phyloP scores from a whole-genome alignment of 2,329 filamentous ascomycete species.

The Claviceps sp. region DNA sequence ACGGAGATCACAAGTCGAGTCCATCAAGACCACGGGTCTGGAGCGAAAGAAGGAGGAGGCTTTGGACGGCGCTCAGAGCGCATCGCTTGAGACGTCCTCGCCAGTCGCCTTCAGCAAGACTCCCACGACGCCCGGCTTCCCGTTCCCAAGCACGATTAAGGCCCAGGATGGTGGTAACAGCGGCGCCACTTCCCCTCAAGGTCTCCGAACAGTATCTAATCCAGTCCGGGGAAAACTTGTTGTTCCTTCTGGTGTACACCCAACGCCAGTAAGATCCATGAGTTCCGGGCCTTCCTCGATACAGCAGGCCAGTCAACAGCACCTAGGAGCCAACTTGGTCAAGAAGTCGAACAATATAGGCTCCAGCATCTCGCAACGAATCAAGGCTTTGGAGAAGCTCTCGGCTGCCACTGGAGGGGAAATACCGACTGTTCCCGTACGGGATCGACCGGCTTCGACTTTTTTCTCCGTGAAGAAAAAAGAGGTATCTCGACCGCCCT shows the following conservation, averaged over 20 bases:
- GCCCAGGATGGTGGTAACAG: constrained; percentile 1
- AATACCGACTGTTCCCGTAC: constrained; percentile 8
- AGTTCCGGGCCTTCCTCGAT: constrained; percentile 44
- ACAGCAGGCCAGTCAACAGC: constrained; percentile 39
- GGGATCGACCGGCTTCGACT: constrained; percentile 35
- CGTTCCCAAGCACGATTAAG: constrained; percentile 13
- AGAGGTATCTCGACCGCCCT: constrained; percentile 31
- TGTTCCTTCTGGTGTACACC: constrained; percentile 31
- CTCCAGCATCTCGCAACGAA: constrained; percentile 83
- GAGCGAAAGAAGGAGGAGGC: constrained; percentile 49
- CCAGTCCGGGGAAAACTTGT: constrained; percentile 30
- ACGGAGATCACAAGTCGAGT: constrained; percentile 31
- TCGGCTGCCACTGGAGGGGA: constrained; percentile 26
- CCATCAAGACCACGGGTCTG: constrained; percentile 36
- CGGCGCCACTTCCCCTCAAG: constrained; percentile 10
- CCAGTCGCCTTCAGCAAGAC: constrained; percentile 69
- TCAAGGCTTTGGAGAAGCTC: constrained; percentile 82
- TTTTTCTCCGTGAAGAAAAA: constrained; percentile 47
- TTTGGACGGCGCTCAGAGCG: constrained; percentile 74
- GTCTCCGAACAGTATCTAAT: constrained; percentile 35
- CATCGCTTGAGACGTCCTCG: constrained; percentile 71
- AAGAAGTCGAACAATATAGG: constrained; percentile 61
- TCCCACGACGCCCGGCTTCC: constrained; percentile 57
- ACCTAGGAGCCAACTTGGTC: constrained; percentile 34
- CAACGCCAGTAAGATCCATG: constrained; percentile 36